These are phyloP conservation scores for Pseudogymnoascus destructans DNA, from an alignment of 2,329 filamentous ascomycete genomes.

Conservation along the genomic window DNA sequence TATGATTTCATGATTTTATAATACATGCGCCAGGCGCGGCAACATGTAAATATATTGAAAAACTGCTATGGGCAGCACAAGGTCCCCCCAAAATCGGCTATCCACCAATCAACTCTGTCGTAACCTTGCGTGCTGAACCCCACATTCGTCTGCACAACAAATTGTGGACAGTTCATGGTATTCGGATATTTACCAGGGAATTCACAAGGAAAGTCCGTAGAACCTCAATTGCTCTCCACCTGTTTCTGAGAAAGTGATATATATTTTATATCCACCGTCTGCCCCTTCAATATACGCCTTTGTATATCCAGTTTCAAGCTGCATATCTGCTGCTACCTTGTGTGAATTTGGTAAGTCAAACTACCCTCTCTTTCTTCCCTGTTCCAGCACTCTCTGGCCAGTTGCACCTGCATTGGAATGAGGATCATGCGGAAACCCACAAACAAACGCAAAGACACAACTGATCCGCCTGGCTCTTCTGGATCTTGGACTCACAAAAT, in stretches of 20 bases:
- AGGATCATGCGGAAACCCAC: constrained; percentile 2
- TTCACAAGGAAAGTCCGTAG: not conserved
- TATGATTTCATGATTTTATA: not conserved
- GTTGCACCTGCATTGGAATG: constrained; percentile 1
- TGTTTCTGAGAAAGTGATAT: not conserved
- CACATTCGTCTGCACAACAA: constrained; percentile 4
- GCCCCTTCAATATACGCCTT: not conserved
- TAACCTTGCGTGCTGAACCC: constrained; percentile 6
- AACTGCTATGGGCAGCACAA: not conserved
- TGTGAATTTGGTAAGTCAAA: not conserved
- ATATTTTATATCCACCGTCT: not conserved
- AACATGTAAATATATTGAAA: not conserved
- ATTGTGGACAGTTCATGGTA: constrained; percentile 7
- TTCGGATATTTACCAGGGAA: not conserved
- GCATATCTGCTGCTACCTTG: constrained; percentile 4
- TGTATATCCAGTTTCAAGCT: not conserved
- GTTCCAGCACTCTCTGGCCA: not conserved
- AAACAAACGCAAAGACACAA: not conserved
- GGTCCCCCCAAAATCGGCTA: constrained; percentile 1
- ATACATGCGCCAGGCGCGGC: not conserved
- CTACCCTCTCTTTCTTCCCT: not conserved
- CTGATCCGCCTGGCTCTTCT: not conserved
- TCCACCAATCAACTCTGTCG: not conserved
- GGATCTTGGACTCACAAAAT: not conserved
- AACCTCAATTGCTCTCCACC: constrained; percentile 3